Conservation (phyloP, 495 filamentous ascomycete genomes). For the Evansstolkia leycettana region DNA sequence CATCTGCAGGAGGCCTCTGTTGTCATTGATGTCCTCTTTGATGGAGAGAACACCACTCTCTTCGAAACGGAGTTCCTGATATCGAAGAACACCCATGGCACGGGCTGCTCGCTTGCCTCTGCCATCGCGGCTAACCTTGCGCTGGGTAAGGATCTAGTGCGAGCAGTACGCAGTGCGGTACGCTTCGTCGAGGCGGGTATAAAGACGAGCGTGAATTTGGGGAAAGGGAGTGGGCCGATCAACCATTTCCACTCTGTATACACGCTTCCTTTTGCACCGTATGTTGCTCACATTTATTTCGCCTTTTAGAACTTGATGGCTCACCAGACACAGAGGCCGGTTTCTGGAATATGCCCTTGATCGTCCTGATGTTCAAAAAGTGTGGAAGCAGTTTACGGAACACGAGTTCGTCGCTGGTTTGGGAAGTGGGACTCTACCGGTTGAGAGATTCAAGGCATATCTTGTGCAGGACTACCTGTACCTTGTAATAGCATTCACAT, state of each 20-base stretch:
- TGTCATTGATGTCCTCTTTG: constrained; percentile 65
- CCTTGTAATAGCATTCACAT: constrained; percentile 40
- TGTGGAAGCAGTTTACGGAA: constrained; percentile 63
- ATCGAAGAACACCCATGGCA: constrained; percentile 83
- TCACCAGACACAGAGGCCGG: constrained; percentile 40
- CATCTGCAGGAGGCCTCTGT: constrained; percentile 43
- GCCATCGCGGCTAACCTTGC: constrained; percentile 84
- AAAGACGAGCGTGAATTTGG: constrained; percentile 57
- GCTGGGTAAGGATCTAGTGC: constrained; percentile 43
- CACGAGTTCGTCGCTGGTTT: constrained; percentile 73
- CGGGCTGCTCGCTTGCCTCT: constrained; percentile 88
- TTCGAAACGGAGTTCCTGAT: constrained; percentile 57
- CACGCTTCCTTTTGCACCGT: constrained; percentile 73
- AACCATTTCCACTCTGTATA: constrained; percentile 89
- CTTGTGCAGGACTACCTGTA: constrained; percentile 85
- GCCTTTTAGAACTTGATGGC: background rate
- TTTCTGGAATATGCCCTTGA: constrained; percentile 81
- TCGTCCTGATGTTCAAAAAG: constrained; percentile 52
- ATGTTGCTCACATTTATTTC: constrained; percentile 16
- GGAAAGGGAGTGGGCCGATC: constrained; percentile 75
- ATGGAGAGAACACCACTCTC: constrained; percentile 38
- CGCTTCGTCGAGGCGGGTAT: constrained; percentile 80
- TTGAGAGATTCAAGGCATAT: constrained; percentile 70
- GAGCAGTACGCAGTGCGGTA: constrained; percentile 59
- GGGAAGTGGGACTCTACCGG: constrained; percentile 58